phyloP scores from a whole-genome alignment of 2,329 filamentous ascomycete species.

The Scedosporium apiospermum region DNA sequence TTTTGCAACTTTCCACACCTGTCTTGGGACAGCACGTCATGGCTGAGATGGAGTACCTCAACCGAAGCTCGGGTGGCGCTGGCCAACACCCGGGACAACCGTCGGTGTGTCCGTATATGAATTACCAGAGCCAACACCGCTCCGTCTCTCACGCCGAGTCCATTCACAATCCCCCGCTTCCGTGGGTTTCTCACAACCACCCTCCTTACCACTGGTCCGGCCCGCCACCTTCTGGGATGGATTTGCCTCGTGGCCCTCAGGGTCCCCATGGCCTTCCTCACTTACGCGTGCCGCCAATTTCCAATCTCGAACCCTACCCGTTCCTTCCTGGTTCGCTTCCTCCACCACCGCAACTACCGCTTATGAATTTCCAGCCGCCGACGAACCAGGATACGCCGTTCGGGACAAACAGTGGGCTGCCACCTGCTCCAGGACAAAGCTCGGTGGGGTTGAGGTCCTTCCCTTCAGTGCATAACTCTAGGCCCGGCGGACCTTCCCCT shows the following conservation, averaged over 20 bases:
- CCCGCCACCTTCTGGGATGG: not conserved
- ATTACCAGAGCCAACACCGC: not conserved
- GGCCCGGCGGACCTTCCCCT: not conserved
- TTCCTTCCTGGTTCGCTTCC: not conserved
- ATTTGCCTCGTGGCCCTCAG: not conserved
- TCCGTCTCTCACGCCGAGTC: not conserved
- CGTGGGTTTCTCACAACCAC: not conserved
- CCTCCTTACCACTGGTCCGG: slow-evolving; percentile 1
- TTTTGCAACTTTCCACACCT: not conserved
- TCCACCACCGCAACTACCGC: not conserved
- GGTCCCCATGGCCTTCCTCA: not conserved
- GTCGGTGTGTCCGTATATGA: not conserved
- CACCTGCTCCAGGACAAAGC: not conserved
- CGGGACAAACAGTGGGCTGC: not conserved
- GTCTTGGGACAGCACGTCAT: not conserved
- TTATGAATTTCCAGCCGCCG: not conserved
- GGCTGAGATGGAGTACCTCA: slow-evolving; percentile 4
- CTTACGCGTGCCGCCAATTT: not conserved
- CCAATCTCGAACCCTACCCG: not conserved
- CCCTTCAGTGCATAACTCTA: not conserved
- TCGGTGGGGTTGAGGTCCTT: not conserved
- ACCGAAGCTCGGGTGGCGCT: not conserved
- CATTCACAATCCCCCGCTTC: not conserved
- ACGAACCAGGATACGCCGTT: not conserved
- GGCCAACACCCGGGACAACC: not conserved